phyloP scores from a whole-genome alignment of 2,329 filamentous ascomycete species.

The Penicillium sp. region DNA sequence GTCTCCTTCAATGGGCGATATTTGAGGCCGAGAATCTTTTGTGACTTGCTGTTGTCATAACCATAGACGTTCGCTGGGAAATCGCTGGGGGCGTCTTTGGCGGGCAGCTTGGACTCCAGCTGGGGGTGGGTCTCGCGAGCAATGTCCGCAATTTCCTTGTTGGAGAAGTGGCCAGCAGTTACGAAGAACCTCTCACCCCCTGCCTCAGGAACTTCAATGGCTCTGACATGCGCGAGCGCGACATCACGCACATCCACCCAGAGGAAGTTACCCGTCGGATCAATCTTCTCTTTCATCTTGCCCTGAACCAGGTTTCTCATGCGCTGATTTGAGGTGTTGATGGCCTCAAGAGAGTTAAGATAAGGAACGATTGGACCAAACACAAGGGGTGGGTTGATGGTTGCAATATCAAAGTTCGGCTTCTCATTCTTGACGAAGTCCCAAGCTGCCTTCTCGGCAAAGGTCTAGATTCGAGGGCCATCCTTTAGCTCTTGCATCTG shows the following conservation, averaged over 20 bases:
- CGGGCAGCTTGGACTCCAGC: conserved; percentile 41
- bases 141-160: conserved; percentile 42
- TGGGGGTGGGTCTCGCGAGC: conserved; percentile 45
- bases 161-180: conserved; percentile 41
- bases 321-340: conserved; percentile 71
- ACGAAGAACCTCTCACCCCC: conserved; percentile 47
- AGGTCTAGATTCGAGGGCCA: conserved; percentile 34
- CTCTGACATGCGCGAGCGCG: conserved; percentile 47
- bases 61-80: conserved; percentile 30
- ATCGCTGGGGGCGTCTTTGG: conserved; percentile 33
- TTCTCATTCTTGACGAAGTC: conserved; percentile 55
- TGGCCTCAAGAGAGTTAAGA: conserved; percentile 57
- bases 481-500: conserved; percentile 9
- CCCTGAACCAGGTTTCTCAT: conserved; percentile 63
- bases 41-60: conserved; percentile 41
- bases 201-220: conserved; percentile 46
- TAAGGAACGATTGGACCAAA: conserved; percentile 63
- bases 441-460: conserved; percentile 67
- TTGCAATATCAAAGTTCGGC: conserved; percentile 58
- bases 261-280: conserved; percentile 56
- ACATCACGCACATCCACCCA: conserved; percentile 55
- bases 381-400: conserved; percentile 60
- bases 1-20: conserved; percentile 40
- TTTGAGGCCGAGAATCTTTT: conserved; percentile 41
- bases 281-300: conserved; percentile 55